Evolutionary conservation across 2,329 filamentous ascomycete species (phyloP), one percentile per base, ranked within the genome.

Genomic region (Ophiostoma pallidulum): DNA sequence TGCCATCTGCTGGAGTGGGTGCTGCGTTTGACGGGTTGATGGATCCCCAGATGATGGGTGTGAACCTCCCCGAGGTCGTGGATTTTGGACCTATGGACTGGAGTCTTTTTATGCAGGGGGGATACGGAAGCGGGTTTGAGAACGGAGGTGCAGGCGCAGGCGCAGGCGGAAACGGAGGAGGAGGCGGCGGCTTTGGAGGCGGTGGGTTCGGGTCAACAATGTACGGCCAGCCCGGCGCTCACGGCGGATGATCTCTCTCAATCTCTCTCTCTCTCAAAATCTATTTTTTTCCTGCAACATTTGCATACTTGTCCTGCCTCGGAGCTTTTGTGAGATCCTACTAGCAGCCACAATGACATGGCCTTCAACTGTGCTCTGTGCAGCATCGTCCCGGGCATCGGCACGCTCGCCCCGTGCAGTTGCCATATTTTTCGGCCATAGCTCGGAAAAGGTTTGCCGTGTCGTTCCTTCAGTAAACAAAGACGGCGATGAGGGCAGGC

Each of bases 81-180:
- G 63, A 62, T 36, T 55, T 62, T 39, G 56, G 54, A 1, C 54
- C 68, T 26, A 69, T 74, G 69, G 70, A 75, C 54, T 75, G 71
- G 71, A 67, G 65, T 24, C 69, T 68, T 32, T 59, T 74, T 43
- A 63, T 74, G 56, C 66, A 71, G 32, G 48, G 48, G 61, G 49
- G 52, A 46, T 69, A 69, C 48, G 36, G 32, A 29, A 29, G 28
- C 7, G 42, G 18, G 12, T 40, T 13, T 8, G 37, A 14, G 7
- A 38, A 13, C 13, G 31, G 32, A 18, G 53, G 54, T 14, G 22
- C 39, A 13, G 38, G 37, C 2, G 8, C 29, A 4, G 9, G 29
- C 14, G 16, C 32, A 3, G 18, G 29, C 28, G 31, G 16, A 8
- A 29, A 8, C 4, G 52, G 54, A 3, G 18, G 29, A 28, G 31